Conservation (phyloP, 2,329 filamentous ascomycete genomes). For the Colletotrichum falcatum region DNA sequence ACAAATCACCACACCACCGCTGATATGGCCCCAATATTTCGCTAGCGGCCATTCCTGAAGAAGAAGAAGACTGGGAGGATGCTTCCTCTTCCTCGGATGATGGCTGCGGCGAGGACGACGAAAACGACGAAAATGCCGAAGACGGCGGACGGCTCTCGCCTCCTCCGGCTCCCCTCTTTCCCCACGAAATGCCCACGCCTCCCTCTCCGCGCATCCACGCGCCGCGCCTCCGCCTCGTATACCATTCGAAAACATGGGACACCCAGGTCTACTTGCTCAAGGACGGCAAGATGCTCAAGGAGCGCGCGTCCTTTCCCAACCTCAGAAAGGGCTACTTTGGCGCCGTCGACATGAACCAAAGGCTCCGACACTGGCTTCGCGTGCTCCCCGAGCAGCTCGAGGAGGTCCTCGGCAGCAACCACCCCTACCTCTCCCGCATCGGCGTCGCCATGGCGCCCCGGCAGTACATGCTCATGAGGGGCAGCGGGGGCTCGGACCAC, state of each 20-base stretch:
- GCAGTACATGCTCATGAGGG: not conserved
- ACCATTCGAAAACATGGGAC: not conserved
- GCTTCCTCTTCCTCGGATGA: conserved; percentile 15
- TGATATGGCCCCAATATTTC: not conserved
- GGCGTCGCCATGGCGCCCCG: conserved; percentile 3
- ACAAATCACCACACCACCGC: not conserved
- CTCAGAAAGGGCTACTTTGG: conserved; percentile 7
- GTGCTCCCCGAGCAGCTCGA: conserved; percentile 11
- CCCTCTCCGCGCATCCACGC: conserved; percentile 11
- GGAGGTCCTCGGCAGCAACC: not conserved
- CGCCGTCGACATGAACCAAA: not conserved
- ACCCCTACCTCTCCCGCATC: conserved; percentile 15
- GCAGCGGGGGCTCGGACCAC: not conserved
- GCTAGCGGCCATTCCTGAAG: conserved; percentile 5
- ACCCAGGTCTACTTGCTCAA: conserved; percentile 17
- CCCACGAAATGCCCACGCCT: not conserved
- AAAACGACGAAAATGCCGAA: not conserved
- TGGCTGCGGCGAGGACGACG: not conserved
- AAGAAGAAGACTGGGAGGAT: conserved; percentile 18
- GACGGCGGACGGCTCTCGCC: not conserved
- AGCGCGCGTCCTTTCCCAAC: conserved; percentile 4
- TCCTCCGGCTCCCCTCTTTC: not conserved
- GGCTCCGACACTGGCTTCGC: conserved; percentile 4
- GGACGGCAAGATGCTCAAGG: conserved; percentile 18
- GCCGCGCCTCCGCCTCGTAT: not conserved